These are phyloP conservation scores for Candolleomyces eurysporus DNA, from an alignment of 768 basidiomycete genomes.

Conservation along the genomic window DNA sequence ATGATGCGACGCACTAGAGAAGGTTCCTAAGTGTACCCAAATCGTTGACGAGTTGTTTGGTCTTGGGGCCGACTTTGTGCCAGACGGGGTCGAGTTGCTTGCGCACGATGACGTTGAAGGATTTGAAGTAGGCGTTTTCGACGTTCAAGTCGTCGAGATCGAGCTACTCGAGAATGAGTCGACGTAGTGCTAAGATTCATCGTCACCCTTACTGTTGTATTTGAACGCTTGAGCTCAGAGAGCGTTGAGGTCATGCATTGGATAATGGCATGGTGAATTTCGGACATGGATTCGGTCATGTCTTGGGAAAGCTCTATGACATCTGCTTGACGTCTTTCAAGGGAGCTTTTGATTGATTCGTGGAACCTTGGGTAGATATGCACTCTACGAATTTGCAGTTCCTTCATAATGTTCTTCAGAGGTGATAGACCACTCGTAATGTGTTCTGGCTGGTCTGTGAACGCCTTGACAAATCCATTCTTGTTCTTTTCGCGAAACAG, in stretches of 20 bases:
- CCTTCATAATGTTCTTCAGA: conserved; percentile 88
- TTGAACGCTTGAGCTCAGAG: conserved; percentile 85
- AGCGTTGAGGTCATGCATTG: conserved; percentile 93
- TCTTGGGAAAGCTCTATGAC: conserved; percentile 89
- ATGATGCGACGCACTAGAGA: conserved; percentile 54
- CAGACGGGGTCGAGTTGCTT: conserved; percentile 90
- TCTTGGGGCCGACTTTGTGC: conserved; percentile 94
- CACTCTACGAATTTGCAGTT: conserved; percentile 84
- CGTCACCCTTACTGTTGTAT: conserved; percentile 45
- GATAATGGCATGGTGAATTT: conserved; percentile 88
- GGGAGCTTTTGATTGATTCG: conserved; percentile 76
- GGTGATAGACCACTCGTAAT: conserved; percentile 93
- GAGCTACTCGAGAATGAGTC: conserved; percentile 48
- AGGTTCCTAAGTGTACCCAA: conserved; percentile 82
- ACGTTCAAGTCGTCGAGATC: conserved; percentile 92
- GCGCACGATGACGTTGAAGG: conserved; percentile 87
- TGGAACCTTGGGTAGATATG: conserved; percentile 95
- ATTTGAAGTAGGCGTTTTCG: conserved; percentile 91
- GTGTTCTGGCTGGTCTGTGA: conserved; percentile 94
- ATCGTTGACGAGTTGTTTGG: conserved; percentile 88
- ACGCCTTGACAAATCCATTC: conserved; percentile 91
- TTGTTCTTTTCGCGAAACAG: conserved; percentile 88
- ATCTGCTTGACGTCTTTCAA: conserved; percentile 84
- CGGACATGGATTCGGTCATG: conserved; percentile 83
- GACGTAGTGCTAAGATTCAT: neutral